A percentile compares a stretch with the other conserved stretches of the same genome.
These are phyloP conservation scores for Neofusicoccum kwambonambiense DNA, from an alignment of 2,329 filamentous ascomycete genomes.

Conservation along the genomic window DNA sequence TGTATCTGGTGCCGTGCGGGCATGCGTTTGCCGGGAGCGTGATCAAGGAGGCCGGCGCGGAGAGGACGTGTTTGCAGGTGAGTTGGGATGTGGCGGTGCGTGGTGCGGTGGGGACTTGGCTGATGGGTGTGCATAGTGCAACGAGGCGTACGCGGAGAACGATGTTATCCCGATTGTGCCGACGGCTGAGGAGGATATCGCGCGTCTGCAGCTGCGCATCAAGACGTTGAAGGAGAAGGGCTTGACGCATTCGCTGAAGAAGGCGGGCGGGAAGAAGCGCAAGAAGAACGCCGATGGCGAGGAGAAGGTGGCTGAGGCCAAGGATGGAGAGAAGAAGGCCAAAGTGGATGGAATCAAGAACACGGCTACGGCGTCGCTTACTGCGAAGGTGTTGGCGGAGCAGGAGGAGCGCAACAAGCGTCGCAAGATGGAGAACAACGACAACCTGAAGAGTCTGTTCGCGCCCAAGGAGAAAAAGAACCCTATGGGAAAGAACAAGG, in stretches of 20 bases:
- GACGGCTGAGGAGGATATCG: constrained; percentile 66
- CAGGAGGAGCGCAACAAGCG: constrained; percentile 80
- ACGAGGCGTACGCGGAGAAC: constrained; percentile 66
- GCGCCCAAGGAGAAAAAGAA: constrained; percentile 38
- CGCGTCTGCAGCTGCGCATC: constrained; percentile 63
- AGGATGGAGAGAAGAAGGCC: not conserved
- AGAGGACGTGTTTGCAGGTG: constrained; percentile 57
- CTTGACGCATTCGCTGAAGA: constrained; percentile 85
- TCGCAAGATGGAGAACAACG: constrained; percentile 63
- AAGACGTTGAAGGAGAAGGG: constrained; percentile 69
- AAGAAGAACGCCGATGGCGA: constrained; percentile 53
- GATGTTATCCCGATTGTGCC: constrained; percentile 85
- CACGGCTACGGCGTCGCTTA: constrained; percentile 77
- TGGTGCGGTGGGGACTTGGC: not conserved
- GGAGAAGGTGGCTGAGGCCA: constrained; percentile 21
- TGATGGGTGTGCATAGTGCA: constrained; percentile 57
- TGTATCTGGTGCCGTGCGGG: constrained; percentile 91
- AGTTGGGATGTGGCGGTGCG: constrained; percentile 17
- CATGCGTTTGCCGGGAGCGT: constrained; percentile 90
- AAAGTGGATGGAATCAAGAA: constrained; percentile 73
- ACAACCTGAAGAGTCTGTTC: constrained; percentile 51
- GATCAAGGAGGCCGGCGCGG: constrained; percentile 72
- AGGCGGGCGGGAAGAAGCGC: constrained; percentile 57
- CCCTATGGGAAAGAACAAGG: constrained; percentile 40
- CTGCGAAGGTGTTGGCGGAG: constrained; percentile 81